A percentile compares a stretch with the other conserved stretches of the same genome.
These are phyloP conservation scores for Trichoderma virens DNA, from an alignment of 495 filamentous ascomycete species.

Conservation along the genomic window DNA sequence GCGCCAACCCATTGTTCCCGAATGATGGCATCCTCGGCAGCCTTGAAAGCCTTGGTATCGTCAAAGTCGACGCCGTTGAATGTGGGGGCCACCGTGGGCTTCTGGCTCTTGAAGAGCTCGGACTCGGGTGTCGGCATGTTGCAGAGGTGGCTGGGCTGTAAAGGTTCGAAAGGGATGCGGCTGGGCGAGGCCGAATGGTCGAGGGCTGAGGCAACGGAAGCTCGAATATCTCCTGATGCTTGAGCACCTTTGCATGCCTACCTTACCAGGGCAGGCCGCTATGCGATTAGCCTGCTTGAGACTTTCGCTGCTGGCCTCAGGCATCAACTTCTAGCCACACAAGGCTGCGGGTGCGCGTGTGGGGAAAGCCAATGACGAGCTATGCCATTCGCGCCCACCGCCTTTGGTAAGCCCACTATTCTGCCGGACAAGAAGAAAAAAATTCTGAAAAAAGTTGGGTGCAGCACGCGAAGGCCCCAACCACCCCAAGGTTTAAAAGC, in stretches of 20 bases:
- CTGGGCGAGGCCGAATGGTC: neutral
- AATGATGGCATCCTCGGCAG: conserved; percentile 88
- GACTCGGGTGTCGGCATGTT: conserved; percentile 87
- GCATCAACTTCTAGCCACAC: conserved; percentile 3
- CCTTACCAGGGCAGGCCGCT: neutral
- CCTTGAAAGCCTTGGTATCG: conserved; percentile 81
- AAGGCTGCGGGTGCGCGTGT: neutral
- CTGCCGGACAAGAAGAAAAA: conserved; percentile 14
- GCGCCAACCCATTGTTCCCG: conserved; percentile 94
- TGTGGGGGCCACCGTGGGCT: conserved; percentile 86
- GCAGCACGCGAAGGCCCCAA: conserved; percentile 16
- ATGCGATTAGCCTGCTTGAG: neutral
- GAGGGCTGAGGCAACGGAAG: neutral
- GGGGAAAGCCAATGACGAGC: neutral
- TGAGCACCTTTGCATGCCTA: conserved; percentile 1
- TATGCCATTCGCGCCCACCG: conserved; percentile 17
- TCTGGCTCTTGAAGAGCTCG: conserved; percentile 82
- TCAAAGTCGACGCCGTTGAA: conserved; percentile 98
- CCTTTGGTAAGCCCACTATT: conserved; percentile 22
- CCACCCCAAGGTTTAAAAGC: conserved; percentile 17
- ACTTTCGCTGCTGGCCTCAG: neutral
- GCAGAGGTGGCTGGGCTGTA: neutral
- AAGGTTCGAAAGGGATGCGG: neutral
- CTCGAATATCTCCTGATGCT: conserved; percentile 2
- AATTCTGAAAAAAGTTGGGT: conserved; percentile 15